Conservation (phyloP, 2,329 filamentous ascomycete genomes). For the Colletotrichum aenigma region DNA sequence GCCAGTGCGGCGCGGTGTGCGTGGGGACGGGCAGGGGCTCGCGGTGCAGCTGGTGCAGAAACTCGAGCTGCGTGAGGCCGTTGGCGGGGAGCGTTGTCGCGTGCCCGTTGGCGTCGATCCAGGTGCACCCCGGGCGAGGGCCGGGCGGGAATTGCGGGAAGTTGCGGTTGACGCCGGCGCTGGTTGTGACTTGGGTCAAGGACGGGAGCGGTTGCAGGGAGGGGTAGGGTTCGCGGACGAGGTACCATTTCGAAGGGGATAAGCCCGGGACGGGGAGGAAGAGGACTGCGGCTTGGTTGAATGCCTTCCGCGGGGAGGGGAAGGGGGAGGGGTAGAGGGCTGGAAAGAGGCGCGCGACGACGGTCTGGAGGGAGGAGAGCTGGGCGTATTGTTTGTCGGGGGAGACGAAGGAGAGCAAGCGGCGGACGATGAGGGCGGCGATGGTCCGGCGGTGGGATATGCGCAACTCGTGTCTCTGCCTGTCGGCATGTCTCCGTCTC, state of each 20-base stretch:
- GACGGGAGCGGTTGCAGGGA: constrained; percentile 39
- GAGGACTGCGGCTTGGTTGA: constrained; percentile 41
- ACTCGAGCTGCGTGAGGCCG: neutral
- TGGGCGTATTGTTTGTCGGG: constrained; percentile 50
- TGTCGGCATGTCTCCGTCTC: neutral
- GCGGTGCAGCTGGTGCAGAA: neutral
- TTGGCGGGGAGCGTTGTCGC: neutral
- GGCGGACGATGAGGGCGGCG: constrained; percentile 51
- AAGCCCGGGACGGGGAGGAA: constrained; percentile 40
- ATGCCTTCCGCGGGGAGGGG: constrained; percentile 38
- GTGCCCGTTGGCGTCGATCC: neutral
- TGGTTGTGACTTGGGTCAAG: neutral
- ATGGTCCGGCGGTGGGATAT: constrained; percentile 43
- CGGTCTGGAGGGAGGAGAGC: constrained; percentile 47
- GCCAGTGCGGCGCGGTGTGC: constrained; percentile 22
- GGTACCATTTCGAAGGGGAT: constrained; percentile 41
- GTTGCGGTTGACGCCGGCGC: neutral
- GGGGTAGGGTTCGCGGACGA: constrained; percentile 51
- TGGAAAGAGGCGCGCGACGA: constrained; percentile 54
- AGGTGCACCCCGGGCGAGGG: neutral
- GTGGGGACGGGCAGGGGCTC: neutral
- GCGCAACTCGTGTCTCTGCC: constrained; percentile 28
- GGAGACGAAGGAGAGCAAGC: constrained; percentile 53
- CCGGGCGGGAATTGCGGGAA: constrained; percentile 4
- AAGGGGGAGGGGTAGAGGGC: constrained; percentile 29